Evolutionary conservation across 1,139 yeast species (phyloP).

Genomic region (Cylindricascospora bacillispora): DNA sequence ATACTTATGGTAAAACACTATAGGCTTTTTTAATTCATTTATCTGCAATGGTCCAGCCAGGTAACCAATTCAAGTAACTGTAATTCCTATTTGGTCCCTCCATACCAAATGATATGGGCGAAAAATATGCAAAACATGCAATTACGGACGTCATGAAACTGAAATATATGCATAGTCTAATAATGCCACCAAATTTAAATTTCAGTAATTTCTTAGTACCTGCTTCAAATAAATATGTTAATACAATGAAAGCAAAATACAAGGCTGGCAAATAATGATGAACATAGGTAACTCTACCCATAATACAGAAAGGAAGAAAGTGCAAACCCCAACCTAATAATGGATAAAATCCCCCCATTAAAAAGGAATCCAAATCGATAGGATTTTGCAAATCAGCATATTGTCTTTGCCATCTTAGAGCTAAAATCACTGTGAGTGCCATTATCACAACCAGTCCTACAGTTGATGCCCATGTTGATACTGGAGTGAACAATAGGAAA

Average conservation of each 20-base stretch:
- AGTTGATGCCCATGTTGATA: slow-evolving; percentile 86
- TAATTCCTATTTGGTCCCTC: slow-evolving; percentile 62
- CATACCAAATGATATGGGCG: slow-evolving; percentile 84
- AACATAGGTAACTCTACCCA: slow-evolving; percentile 97
- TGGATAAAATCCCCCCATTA: slow-evolving; percentile 83
- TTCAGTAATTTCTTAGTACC: slow-evolving; percentile 34
- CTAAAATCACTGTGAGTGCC: slow-evolving; percentile 39
- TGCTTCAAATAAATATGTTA: slow-evolving; percentile 65
- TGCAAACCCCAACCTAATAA: slow-evolving; percentile 94
- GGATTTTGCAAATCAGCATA: slow-evolving; percentile 43
- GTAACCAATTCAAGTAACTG: slow-evolving; percentile 62
- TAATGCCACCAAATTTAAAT: slow-evolving; percentile 21
- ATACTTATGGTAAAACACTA: too few relatives aligned
- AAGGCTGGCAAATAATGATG: slow-evolving; percentile 97
- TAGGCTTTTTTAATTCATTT: too few relatives aligned
- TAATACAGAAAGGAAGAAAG: slow-evolving; percentile 77
- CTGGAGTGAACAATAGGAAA: slow-evolving; percentile 86
- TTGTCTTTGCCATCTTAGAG: slow-evolving; percentile 93
- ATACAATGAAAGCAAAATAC: slow-evolving; percentile 82
- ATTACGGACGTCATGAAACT: slow-evolving; percentile 44
- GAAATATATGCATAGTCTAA: slow-evolving; percentile 27
- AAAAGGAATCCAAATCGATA: slow-evolving; percentile 32
- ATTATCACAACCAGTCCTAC: slow-evolving; percentile 56
- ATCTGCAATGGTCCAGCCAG: slow-evolving; percentile 54
- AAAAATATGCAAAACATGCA: slow-evolving; percentile 59